Base-by-base conservation (phyloP, 2,329 filamentous ascomycete genomes). In the Atkinsonella texensis region DNA sequence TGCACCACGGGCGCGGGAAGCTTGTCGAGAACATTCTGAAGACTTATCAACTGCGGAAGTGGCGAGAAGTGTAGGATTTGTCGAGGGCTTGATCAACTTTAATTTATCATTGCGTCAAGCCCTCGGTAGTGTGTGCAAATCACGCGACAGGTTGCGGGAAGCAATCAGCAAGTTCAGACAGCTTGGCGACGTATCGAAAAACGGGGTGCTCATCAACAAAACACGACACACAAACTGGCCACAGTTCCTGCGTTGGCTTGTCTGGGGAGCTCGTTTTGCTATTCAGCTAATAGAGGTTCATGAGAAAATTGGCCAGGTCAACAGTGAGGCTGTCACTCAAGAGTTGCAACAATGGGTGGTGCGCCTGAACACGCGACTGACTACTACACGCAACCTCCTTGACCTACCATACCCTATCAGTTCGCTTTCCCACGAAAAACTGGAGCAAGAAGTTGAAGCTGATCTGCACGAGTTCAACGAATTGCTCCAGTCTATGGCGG, bases 41-140 rank as follows among this genome's bases (percentile, higher is more conserved):
- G 94, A 98, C 57, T 70, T 98, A 40, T 95, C 85, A 44, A 77
- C 82, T 42, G 84, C 87, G 9, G 89, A 96, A 59, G 78, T 93
- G 8, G 76, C 79, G 42, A 79, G 90, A 61, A 90, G 89, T 63
- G 77, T 87, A 47, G 89, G 89, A 0, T 87, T 87, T 57, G 72
- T 96, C n/a, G 93, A 98, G 64, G 89, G 90, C 28, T 75, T 96
- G 53, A 71, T 97, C 32, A 76, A 84, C 53, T 69, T 81, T n/a
- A 65, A 79, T 1, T 62, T 87, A 12, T 68, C 71, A 3, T 86
- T 90, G 63, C 75, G 84, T 53, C 66, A 65, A 46, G 66, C 69
- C 6, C 68, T 84, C 35, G 67, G 71, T 42, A 57, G 66, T 17
- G 61, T 68, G 12, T 57, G 72, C 3, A 63, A 61, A 13, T 63